Evolutionary conservation across 83 land plant genomes (phyloP).

Genomic region (Picea abies): DNA sequence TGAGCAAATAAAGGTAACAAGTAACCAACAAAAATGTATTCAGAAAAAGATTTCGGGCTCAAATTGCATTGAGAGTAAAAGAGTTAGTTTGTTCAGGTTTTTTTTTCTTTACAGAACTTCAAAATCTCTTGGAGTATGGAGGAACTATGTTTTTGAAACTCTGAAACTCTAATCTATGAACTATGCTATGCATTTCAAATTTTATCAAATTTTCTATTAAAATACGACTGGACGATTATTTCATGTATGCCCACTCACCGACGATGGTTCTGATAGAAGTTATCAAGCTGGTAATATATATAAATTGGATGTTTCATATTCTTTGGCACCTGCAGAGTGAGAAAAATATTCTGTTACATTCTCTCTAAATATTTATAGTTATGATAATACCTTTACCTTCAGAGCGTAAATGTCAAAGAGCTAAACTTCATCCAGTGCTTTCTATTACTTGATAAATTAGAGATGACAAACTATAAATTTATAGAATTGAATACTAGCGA

Average conservation of each 20-base stretch:
- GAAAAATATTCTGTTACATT: not conserved
- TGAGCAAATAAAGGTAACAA: too few species aligned
- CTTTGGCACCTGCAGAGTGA: slow-evolving; percentile 30
- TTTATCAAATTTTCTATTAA: too few species aligned
- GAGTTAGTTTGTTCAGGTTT: too few species aligned
- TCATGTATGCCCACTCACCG: slow-evolving; percentile 9
- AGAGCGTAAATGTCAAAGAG: not conserved
- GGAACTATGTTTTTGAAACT: too few species aligned
- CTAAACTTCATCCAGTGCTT: not conserved
- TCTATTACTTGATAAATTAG: not conserved
- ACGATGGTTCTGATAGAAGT: slow-evolving; percentile 41
- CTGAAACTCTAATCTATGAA: too few species aligned
- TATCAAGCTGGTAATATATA: slow-evolving; percentile 42
- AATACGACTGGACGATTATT: too few species aligned
- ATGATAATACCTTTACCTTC: not conserved
- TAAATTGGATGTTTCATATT: slow-evolving; percentile 32
- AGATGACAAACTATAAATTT: not conserved
- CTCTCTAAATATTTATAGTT: not conserved
- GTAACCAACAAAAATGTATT: too few species aligned
- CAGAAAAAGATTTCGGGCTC: too few species aligned
- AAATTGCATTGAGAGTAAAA: too few species aligned
- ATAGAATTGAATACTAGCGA: not conserved
- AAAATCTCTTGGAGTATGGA: too few species aligned
- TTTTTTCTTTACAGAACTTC: too few species aligned
- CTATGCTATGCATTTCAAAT: too few species aligned